Conservation (phyloP, 768 basidiomycete genomes). For the Suillus sp. region DNA sequence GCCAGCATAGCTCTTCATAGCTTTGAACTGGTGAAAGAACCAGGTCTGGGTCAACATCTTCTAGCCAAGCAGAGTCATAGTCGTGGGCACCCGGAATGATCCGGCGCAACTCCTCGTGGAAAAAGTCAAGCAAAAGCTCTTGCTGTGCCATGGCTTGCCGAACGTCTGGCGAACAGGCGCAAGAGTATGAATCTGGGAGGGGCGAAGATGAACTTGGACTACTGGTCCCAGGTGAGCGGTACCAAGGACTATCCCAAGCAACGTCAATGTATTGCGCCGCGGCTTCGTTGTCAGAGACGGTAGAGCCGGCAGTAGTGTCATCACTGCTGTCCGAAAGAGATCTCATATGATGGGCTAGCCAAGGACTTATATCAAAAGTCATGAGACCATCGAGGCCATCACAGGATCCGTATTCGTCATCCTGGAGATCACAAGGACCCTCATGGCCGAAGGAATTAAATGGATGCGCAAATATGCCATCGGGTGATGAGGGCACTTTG, state of each 20-base stretch:
- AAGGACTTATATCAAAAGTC: conserved; percentile 6
- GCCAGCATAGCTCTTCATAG: conserved; percentile 35
- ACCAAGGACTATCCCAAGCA: conserved; percentile 42
- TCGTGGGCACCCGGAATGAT: conserved; percentile 20
- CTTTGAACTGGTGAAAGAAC: conserved; percentile 30
- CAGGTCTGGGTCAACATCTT: conserved; percentile 30
- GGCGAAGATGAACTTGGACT: conserved; percentile 27
- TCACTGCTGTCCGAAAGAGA: conserved; percentile 24
- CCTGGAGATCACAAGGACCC: background rate
- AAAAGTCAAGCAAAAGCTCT: conserved; percentile 35
- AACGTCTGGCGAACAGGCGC: conserved; percentile 35
- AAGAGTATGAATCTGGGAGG: conserved; percentile 22
- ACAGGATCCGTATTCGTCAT: background rate
- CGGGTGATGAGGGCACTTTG: conserved; percentile 7
- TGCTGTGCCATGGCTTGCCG: conserved; percentile 36
- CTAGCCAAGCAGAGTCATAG: conserved; percentile 32
- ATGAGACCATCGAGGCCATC: background rate
- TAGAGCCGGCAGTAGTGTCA: conserved; percentile 22
- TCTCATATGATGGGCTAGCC: conserved; percentile 13
- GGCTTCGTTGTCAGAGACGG: conserved; percentile 29
- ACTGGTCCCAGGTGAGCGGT: conserved; percentile 30
- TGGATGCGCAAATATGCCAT: conserved; percentile 19
- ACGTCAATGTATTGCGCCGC: conserved; percentile 42
- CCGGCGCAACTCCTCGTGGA: conserved; percentile 32
- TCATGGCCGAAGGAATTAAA: conserved; percentile 21